Base-by-base conservation (phyloP, 352 stramenopile genomes). In the Pythium chondricola region DNA sequence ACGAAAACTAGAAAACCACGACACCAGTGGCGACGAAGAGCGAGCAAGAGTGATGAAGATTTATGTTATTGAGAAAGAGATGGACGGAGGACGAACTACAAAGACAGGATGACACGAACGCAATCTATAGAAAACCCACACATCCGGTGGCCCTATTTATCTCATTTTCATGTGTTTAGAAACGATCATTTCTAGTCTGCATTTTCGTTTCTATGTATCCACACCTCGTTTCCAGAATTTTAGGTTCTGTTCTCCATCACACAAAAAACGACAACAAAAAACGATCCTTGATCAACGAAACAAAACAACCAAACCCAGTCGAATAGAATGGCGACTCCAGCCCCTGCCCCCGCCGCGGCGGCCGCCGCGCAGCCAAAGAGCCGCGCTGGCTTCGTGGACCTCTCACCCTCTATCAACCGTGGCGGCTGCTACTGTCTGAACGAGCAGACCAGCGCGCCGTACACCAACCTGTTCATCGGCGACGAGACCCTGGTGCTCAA, bases 371-470 rank as follows among this genome's bases (percentile, higher is more conserved):
- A 58, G 50, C 50, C 43, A 26, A 46, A 61, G 76, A 80, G 56
- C 52, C 55, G 20, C 61, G 69, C 21, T 5, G 39, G 57, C 17
- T 90, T 88, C 40, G 48, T 65, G 20, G 75, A 91, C 58, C 70
- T 92, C 30, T 55, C 64, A 27, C 77, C 80, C 29, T 48, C 56
- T 31, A 81, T 88, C 63, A 83, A 63, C 46, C 61, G 48, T 41
- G 68, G 69, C 35, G 71, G 77, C 42, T 83, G 73, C 62, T 91
- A 88, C 56, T 91, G 79, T 49, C 61, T 92, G 22, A 92, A 92
- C 37, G 80, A 88, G 48, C 65, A 89, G 54, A 70, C 75, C 7
- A 88, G 67, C 57, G 68, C 74, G 26, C 65, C 72, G 33, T 87
- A 86, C 60, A 54, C 55, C 41, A 92, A 92, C 58, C 65, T 92